phyloP scores from a whole-genome alignment of 441 rosid species.

The Populus trichocarpa region DNA sequence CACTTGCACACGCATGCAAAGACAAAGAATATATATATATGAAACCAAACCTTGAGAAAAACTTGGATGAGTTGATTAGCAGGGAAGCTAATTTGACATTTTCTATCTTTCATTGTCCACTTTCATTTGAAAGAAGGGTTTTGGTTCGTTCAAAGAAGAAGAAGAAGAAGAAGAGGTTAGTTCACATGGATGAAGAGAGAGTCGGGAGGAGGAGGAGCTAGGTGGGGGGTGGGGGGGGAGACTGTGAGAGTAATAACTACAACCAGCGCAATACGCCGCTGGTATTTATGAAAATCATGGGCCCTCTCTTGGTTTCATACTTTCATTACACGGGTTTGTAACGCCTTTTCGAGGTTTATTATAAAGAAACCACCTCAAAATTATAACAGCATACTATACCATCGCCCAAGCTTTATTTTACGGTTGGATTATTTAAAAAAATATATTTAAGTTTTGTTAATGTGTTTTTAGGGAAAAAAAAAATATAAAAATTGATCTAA shows the following conservation, averaged over 20 bases:
- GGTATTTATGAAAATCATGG: slow-evolving; percentile 51
- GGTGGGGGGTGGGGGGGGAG: background rate
- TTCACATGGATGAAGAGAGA: background rate
- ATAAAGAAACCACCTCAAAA: background rate
- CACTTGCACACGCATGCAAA: too few relatives aligned
- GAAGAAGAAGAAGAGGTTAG: background rate
- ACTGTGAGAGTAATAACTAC: slow-evolving; percentile 27
- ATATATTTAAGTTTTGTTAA: too few relatives aligned
- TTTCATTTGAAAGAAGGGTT: background rate
- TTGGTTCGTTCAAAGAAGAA: background rate
- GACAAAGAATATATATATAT: too few relatives aligned
- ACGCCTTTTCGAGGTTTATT: background rate
- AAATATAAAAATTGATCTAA: too few relatives aligned
- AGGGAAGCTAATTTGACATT: background rate
- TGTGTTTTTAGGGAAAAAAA: too few relatives aligned
- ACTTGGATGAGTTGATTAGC: background rate
- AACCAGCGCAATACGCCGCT: slow-evolving; percentile 41
- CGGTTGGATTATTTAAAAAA: too few relatives aligned
- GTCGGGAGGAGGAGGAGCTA: background rate
- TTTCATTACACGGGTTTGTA: slow-evolving; percentile 14
- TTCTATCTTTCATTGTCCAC: background rate
- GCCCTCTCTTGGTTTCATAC: slow-evolving; percentile 12
- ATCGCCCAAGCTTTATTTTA: too few relatives aligned
- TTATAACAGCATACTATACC: too few relatives aligned
- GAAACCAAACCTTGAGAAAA: background rate